phyloP scores from a whole-genome alignment of 164 flowering plant genomes.

The Saururus chinensis region DNA sequence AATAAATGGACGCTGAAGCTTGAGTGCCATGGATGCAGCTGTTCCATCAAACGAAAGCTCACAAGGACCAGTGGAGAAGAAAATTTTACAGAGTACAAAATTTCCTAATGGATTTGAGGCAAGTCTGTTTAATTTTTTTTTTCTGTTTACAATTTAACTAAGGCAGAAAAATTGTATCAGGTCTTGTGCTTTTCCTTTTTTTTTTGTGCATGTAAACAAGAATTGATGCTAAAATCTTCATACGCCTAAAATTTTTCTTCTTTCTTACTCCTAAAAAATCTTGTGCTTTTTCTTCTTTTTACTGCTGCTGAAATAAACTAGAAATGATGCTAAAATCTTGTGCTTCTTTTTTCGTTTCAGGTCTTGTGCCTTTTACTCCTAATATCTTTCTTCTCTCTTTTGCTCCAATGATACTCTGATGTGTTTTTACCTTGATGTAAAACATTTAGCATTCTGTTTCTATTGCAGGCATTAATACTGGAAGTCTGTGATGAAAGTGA shows the following conservation, averaged over 20 bases:
- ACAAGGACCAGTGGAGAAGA: constrained; percentile 25
- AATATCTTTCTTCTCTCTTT: neutral
- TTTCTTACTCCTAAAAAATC: no score
- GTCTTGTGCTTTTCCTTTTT: neutral
- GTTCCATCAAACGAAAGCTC: constrained; percentile 22
- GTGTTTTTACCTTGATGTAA: neutral
- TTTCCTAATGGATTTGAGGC: constrained; percentile 80
- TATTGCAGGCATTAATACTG: constrained; percentile 40
- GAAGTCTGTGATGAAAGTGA: constrained; percentile 85
- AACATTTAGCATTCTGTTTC: neutral
- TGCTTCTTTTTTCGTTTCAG: no score
- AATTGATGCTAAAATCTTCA: no score
- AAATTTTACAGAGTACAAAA: constrained; percentile 18
- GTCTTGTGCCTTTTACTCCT: neutral
- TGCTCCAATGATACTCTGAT: no score
- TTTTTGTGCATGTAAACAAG: no score
- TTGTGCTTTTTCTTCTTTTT: no score
- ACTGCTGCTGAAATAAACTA: no score
- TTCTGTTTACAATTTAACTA: neutral
- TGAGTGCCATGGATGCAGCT: constrained; percentile 11
- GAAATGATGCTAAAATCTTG: no score
- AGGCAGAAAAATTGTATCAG: neutral
- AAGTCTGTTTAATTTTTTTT: neutral
- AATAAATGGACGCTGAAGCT: constrained; percentile 2
- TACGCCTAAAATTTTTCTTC: no score